Conservation (phyloP, 1,284 basidiomycete species). For the Fomitopsis betulina region DNA sequence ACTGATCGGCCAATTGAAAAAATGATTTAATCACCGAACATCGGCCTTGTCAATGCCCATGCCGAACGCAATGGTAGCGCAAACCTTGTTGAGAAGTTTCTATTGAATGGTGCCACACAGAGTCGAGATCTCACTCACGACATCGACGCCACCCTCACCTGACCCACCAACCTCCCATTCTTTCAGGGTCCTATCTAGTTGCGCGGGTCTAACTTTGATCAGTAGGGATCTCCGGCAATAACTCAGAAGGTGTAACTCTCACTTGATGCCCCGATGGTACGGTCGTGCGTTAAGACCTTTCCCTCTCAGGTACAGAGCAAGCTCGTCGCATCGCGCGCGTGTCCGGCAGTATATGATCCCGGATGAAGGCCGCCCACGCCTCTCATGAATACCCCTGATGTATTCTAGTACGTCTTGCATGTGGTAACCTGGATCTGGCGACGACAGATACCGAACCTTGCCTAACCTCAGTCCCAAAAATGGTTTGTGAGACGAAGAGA, state of each 20-base stretch:
- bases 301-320: constrained; percentile 56
- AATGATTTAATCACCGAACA: constrained; percentile 51
- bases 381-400: constrained; percentile 54
- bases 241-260: constrained; percentile 13
- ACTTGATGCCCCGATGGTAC: constrained; percentile 72
- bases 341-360: constrained; percentile 82
- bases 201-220: constrained; percentile 33
- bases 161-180: constrained; percentile 58
- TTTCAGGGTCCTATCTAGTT: constrained; percentile 54
- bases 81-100: constrained; percentile 31
- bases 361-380: constrained; percentile 57
- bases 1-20: neutral
- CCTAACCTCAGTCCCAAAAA: neutral
- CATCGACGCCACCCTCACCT: constrained; percentile 49
- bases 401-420: constrained; percentile 67
- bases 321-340: constrained; percentile 60
- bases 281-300: constrained; percentile 67
- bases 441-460: constrained; percentile 59
- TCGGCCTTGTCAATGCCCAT: constrained; percentile 87
- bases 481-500: neutral
- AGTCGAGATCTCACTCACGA: constrained; percentile 37
- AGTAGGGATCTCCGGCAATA: neutral
- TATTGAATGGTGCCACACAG: neutral
- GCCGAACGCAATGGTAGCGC: constrained; percentile 78
- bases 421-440: constrained; percentile 41